Evolutionary conservation across 2,329 filamentous ascomycete genomes (phyloP), one percentile per base, ranked within the genome.

Genomic region (Cercospora sesami): DNA sequence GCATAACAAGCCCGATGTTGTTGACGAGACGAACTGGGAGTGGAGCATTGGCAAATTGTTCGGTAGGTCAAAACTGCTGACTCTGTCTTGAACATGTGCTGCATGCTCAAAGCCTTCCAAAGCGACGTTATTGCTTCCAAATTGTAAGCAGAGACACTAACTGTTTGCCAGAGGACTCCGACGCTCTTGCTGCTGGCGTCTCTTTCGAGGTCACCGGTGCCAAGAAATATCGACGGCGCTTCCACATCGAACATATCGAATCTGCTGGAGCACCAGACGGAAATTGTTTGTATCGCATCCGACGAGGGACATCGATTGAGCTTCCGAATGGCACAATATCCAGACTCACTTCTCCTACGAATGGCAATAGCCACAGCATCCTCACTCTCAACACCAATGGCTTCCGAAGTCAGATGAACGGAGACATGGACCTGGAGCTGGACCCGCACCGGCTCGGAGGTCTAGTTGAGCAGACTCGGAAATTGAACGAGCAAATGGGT

Each of bases 111-210:
- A 57, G 30, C 72, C 76, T 60, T 65, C 70, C 5, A 62, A 9
- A 9, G 21, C 31, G 31, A 33, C 0, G 3, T 12, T 33, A 2
- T 33, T 33, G 31, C 31, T 33, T 33, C 2, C 2, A 36, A 4
- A 4, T 14, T 14, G 33, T 14, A 36, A 14, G 7, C 42, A 23
- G 45, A 51, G 5, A 6, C 10, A 39, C 48, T 64, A 7, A 64
- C 31, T 9, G 2, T 9, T 4, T 36, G 1, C 4, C 48, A 64
- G 62, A 64, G 62, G 62, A 64, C 6, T 21, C 62, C 9, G 91
- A 93, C 68, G 84, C 89, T 51, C 81, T 96, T 18, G 87, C 90
- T 36, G 85, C 88, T 3, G 91, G 91, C 4, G 87, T 93, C 81
- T 82, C 85, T 0, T 87, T 96, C 70, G 91, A 93, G 30, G 85